A percentile compares a stretch with the other conserved stretches of the same genome.
These are phyloP conservation scores for Stemphylium lycopersici DNA, from an alignment of 2,329 filamentous ascomycete genomes.

Conservation along the genomic window DNA sequence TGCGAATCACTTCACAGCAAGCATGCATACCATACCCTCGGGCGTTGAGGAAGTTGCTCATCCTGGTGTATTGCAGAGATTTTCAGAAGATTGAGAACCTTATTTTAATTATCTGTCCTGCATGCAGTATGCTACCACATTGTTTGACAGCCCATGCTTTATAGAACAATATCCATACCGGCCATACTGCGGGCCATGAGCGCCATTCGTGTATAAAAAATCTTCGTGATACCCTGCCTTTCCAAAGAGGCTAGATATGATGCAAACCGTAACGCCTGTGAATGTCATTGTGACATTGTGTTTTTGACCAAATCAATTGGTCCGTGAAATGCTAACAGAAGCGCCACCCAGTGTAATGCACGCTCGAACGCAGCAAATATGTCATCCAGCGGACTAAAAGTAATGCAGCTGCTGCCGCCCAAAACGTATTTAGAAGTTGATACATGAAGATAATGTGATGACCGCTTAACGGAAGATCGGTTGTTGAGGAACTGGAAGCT, in stretches of 20 bases:
- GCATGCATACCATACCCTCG: too few species aligned
- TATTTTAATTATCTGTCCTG: not conserved
- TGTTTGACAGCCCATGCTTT: not conserved
- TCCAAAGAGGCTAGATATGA: not conserved
- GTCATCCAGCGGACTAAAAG: slow-evolving; percentile 12
- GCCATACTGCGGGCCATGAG: not conserved
- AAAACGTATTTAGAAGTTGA: slow-evolving; percentile 5
- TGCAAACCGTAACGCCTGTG: slow-evolving; percentile 26
- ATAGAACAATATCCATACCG: not conserved
- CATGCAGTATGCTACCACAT: not conserved
- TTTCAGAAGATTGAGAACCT: too few species aligned
- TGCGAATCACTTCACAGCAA: too few species aligned
- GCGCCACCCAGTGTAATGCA: slow-evolving; percentile 42
- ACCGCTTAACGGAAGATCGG: slow-evolving; percentile 41
- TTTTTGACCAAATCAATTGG: slow-evolving; percentile 17
- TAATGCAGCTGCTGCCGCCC: not conserved
- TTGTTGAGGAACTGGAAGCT: slow-evolving; percentile 47
- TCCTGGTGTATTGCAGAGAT: too few species aligned
- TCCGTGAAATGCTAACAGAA: slow-evolving; percentile 24
- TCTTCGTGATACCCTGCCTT: not conserved
- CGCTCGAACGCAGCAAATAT: slow-evolving; percentile 45
- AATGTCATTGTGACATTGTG: slow-evolving; percentile 26
- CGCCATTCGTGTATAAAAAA: slow-evolving; percentile 1
- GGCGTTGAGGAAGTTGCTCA: too few species aligned
- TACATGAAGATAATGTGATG: slow-evolving; percentile 18